Base-by-base conservation (phyloP, 192 early-diverging fungal genomes). In the Linnemannia zychae region DNA sequence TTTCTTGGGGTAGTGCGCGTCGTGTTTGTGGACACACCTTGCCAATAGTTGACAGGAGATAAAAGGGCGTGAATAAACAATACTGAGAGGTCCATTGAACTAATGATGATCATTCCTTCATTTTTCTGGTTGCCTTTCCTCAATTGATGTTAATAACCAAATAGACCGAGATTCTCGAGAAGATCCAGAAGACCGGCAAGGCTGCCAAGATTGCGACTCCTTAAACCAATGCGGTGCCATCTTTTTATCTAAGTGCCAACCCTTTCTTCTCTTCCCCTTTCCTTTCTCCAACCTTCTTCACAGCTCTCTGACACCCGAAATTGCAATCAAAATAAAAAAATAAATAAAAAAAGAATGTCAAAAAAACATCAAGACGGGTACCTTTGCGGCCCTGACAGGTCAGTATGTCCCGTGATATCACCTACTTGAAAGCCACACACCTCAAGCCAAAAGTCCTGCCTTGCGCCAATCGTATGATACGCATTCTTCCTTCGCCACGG, bases 141-240 rank as follows among this genome's bases (percentile, higher is more conserved):
- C n/a, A n/a, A 57, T n/a, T 76, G 9, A 60, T 66, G 28, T 33
- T 16, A 7, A 31, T 28, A 13, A 31, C 57, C 57, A 15, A 40
- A 31, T 75, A 85, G 83, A 50, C 76, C 4, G 74, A 85, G 63
- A 79, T 85, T 48, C 77, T 85, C 28, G 77, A 67, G 37, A 74
- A 71, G 40, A 85, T 85, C 74, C 67, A 79, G 65, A 85, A 85
- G 78, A 85, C 83, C 18, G 83, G 83, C 73, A 85, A 85, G 77
- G 83, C 83, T 38, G 83, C 77, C 78, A 72, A 79, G 83, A 71
- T 85, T 66, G 63, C n/a, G n/a, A n/a, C 76, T 34, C 18, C 71
- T 63, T 77, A 38, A 73, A 52, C 28, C 9, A 5, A 63, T 31
- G 24, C 22, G 28, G 15, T 49, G 49, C 47, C 1, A 13, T 52